A percentile compares a stretch with the other conserved stretches of the same genome.
These are phyloP conservation scores for Ulmus americana DNA, from an alignment of 331 rosid species.

Conservation along the genomic window DNA sequence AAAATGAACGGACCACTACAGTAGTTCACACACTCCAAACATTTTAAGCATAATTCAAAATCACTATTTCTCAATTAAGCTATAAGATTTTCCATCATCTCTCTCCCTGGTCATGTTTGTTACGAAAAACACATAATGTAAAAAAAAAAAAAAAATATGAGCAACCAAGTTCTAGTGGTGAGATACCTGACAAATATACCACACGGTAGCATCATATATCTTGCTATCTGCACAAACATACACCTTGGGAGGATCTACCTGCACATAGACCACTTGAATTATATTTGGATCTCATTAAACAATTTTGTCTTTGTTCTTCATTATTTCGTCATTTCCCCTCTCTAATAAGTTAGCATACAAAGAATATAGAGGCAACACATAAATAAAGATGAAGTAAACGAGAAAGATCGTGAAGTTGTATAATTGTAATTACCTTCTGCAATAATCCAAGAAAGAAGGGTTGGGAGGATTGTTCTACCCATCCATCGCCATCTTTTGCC, in stretches of 20 bases:
- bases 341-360: background rate
- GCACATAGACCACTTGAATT: constrained; percentile 11
- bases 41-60: background rate
- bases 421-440: constrained; percentile 65
- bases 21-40: background rate
- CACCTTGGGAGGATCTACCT: constrained; percentile 76
- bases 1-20: background rate
- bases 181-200: constrained; percentile 97
- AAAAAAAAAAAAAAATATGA: background rate
- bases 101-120: background rate
- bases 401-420: constrained; percentile 1
- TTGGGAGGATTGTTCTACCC: constrained; percentile 96
- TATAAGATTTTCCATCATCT: background rate
- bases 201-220: constrained; percentile 85
- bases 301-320: background rate
- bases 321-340: background rate
- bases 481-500: constrained; percentile 98
- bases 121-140: background rate
- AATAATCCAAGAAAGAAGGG: constrained; percentile 81
- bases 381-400: constrained; percentile 3
- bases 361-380: background rate
- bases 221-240: constrained; percentile 86
- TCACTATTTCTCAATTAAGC: background rate
- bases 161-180: background rate
- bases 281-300: too few species aligned